phyloP scores from a whole-genome alignment of 2,329 filamentous ascomycete genomes.

The Fusarium keratoplasticum region DNA sequence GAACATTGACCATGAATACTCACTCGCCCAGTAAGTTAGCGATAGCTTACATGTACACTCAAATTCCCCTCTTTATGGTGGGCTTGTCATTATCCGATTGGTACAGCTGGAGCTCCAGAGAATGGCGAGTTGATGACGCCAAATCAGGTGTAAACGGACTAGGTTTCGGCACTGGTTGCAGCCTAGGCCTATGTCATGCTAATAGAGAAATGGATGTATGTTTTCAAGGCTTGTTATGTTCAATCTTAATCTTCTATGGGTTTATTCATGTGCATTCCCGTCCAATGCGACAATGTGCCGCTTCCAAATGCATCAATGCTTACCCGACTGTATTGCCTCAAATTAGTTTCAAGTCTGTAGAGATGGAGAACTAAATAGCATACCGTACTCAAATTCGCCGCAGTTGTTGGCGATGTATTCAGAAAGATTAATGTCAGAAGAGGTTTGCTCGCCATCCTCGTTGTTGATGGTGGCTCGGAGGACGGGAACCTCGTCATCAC shows the following conservation, averaged over 20 bases:
- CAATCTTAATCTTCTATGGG: background rate
- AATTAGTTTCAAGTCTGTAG: background rate
- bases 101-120: background rate
- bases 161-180: background rate
- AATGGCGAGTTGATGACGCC: background rate
- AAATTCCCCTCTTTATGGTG: background rate
- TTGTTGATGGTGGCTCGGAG: slow-evolving; percentile 62
- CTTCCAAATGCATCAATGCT: background rate
- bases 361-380: background rate
- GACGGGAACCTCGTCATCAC: slow-evolving; percentile 59
- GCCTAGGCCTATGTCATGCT: background rate
- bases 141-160: background rate
- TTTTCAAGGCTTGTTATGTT: background rate
- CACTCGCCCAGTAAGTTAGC: background rate
- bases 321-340: background rate
- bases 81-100: background rate
- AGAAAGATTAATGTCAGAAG: slow-evolving; percentile 64
- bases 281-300: background rate
- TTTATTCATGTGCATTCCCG: background rate
- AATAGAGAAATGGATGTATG: background rate
- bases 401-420: slow-evolving; percentile 66
- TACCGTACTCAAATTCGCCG: slow-evolving; percentile 47
- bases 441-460: slow-evolving; percentile 53
- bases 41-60: background rate
- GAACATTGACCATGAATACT: background rate